Evolutionary conservation across 164 flowering plant genomes (phyloP).

Genomic region (Chimonanthus praecox): DNA sequence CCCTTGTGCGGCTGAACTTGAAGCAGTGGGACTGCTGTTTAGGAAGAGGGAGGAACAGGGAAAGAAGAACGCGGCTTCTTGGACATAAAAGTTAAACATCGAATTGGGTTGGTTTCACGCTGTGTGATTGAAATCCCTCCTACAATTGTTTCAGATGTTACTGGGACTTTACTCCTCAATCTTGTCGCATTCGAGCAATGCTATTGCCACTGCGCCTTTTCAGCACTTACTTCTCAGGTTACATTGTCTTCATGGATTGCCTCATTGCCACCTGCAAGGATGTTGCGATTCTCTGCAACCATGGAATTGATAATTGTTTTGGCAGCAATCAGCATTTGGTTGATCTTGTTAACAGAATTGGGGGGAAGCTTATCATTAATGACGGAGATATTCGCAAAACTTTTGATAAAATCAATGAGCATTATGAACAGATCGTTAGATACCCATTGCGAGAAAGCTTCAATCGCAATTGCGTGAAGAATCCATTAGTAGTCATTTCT

Average conservation of each 20-base stretch:
- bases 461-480: neutral
- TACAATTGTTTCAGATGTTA: constrained; percentile 22
- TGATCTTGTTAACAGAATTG: constrained; percentile 62
- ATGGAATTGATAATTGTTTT: constrained; percentile 72
- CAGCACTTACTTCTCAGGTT: constrained; percentile 67
- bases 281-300: constrained; percentile 63
- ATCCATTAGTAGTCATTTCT: neutral
- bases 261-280: constrained; percentile 65
- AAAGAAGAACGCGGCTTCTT: constrained; percentile 45
- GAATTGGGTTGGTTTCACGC: constrained; percentile 33
- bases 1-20: constrained; percentile 46
- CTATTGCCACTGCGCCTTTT: constrained; percentile 20
- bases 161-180: constrained; percentile 69
- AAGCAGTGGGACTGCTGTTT: constrained; percentile 41
- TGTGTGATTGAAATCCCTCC: constrained; percentile 62
- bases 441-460: neutral
- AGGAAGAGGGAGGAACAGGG: constrained; percentile 41
- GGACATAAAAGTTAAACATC: constrained; percentile 50
- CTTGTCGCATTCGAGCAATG: constrained; percentile 42
- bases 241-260: constrained; percentile 76
- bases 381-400: constrained; percentile 50
- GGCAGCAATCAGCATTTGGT: constrained; percentile 78
- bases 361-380: constrained; percentile 34
- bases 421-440: constrained; percentile 18
- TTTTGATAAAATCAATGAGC: constrained; percentile 53